Conservation (phyloP, 352 stramenopile species). For the Globisporangium paroecandrum region DNA sequence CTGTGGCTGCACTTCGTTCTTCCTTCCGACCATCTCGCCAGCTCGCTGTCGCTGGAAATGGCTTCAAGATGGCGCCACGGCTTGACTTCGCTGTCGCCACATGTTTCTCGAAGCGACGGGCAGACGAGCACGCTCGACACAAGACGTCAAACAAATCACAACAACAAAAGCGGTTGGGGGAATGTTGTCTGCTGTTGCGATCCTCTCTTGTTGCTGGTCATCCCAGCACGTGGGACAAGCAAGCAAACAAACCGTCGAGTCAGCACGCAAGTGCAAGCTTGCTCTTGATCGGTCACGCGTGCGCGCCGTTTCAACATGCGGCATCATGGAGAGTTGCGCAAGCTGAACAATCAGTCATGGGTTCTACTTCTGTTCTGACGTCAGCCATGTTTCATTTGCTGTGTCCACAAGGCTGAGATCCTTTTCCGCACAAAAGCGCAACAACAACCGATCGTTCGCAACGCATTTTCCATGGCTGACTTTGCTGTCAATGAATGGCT, state of each 20-base stretch:
- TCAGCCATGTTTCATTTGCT: not conserved
- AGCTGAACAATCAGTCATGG: not conserved
- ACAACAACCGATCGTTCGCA: not conserved
- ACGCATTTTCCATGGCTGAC: not conserved
- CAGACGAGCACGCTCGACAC: constrained; percentile 5
- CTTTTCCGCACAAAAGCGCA: not conserved
- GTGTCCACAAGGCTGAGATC: not conserved
- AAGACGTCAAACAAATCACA: constrained; percentile 3
- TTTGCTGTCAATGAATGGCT: not conserved
- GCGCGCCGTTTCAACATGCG: not conserved
- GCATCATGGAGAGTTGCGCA: not conserved
- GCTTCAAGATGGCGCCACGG: constrained; percentile 13
- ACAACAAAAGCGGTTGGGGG: constrained; percentile 2
- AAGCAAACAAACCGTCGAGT: not conserved
- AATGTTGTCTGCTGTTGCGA: not conserved
- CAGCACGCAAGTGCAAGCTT: not conserved
- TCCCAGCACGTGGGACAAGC: constrained; percentile 1
- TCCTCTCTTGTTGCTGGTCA: not conserved
- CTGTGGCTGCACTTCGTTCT: not conserved
- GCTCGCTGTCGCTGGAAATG: not conserved
- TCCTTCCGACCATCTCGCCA: not conserved
- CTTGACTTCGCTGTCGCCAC: constrained; percentile 16
- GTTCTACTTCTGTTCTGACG: constrained; percentile 1
- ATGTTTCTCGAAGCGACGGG: constrained; percentile 14
- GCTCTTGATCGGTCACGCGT: not conserved